A percentile compares a stretch with the other conserved stretches of the same genome.
Evolutionary conservation across 345 rosid genomes (phyloP).

Genomic region (Citrus trifoliata): DNA sequence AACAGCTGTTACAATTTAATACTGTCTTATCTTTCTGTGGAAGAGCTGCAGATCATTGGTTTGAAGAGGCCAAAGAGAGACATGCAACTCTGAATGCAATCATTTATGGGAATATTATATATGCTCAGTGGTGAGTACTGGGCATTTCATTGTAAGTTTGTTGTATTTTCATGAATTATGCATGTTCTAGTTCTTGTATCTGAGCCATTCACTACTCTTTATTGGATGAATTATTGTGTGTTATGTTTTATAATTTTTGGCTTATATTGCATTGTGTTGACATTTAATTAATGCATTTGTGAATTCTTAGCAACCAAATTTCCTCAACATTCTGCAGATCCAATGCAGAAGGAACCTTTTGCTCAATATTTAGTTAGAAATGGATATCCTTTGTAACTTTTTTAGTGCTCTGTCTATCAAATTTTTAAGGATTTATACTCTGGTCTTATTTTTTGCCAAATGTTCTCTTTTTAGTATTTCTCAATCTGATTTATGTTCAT

Average conservation of each 20-base stretch:
- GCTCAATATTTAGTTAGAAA: neutral
- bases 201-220: neutral
- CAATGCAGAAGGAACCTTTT: neutral
- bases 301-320: neutral
- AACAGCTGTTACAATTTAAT: constrained; percentile 30
- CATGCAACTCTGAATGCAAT: constrained; percentile 65
- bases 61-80: constrained; percentile 70
- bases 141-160: neutral
- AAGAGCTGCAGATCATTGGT: constrained; percentile 99
- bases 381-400: neutral
- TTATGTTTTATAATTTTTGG: neutral
- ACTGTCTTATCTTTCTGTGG: constrained; percentile 37
- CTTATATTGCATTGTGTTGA: neutral
- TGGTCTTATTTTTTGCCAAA: neutral
- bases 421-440: neutral
- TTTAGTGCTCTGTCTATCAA: neutral
- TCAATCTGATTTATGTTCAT: neutral
- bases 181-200: neutral
- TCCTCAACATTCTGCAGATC: neutral
- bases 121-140: constrained; percentile 72
- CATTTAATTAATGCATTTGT: neutral
- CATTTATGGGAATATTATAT: constrained; percentile 85
- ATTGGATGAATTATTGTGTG: neutral
- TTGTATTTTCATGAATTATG: neutral
- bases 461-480: neutral